Evolutionary conservation across 768 basidiomycete species (phyloP).

Genomic region (Cantharellus anzutake): DNA sequence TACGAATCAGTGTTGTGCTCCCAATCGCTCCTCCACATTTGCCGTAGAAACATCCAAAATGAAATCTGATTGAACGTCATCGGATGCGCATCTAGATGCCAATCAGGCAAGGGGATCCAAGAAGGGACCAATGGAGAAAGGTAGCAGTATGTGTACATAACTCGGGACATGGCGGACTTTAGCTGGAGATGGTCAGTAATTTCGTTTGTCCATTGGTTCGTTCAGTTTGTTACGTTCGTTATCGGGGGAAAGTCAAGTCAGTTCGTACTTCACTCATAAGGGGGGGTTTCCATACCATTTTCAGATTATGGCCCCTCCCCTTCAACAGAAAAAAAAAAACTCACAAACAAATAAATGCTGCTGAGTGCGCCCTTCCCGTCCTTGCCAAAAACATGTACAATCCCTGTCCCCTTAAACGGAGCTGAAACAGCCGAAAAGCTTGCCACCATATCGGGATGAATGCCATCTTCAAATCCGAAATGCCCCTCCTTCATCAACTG

Average conservation of each 20-base stretch:
- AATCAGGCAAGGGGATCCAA: not conserved
- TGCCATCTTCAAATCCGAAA: not conserved
- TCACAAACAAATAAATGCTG: not conserved
- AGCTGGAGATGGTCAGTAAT: not conserved
- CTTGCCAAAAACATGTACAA: not conserved
- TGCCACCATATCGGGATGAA: slow-evolving; percentile 2
- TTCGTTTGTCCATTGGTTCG: too few relatives aligned
- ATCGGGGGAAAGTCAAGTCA: too few relatives aligned
- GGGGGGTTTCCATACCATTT: too few relatives aligned
- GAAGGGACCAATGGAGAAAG: not conserved
- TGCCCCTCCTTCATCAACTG: not conserved
- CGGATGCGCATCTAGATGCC: not conserved
- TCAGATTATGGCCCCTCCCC: too few relatives aligned
- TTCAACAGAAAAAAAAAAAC: not conserved
- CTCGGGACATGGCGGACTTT: not conserved
- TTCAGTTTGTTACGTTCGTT: too few relatives aligned
- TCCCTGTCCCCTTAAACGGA: not conserved
- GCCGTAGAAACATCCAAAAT: not conserved
- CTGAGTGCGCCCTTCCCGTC: not conserved
- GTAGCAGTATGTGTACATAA: not conserved
- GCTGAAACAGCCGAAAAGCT: not conserved
- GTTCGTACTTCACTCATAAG: too few relatives aligned
- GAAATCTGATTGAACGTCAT: not conserved
- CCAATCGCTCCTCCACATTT: not conserved
- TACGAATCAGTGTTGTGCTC: not conserved